phyloP scores from a whole-genome alignment of 495 filamentous ascomycete genomes.

The Eremomyces bilateralis region DNA sequence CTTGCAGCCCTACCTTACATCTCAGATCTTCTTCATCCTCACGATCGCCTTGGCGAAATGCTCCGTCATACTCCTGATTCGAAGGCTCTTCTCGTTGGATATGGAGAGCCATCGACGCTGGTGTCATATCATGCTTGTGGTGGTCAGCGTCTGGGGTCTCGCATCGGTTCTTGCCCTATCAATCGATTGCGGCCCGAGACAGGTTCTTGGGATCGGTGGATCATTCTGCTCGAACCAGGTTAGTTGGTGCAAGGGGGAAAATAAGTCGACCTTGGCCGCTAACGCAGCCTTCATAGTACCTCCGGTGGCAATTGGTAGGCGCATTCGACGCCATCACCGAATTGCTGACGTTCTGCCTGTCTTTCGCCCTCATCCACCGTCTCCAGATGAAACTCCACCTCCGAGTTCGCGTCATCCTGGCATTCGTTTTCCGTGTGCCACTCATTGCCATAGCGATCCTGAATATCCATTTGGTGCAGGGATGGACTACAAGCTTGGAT shows the following conservation, averaged over 20 bases:
- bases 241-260: too few relatives aligned
- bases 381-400: conserved; percentile 7
- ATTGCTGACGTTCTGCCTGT: conserved; percentile 5
- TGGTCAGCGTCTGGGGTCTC: conserved; percentile 6
- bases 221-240: conserved; percentile 7
- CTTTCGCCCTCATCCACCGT: conserved; percentile 5
- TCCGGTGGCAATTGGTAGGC: conserved; percentile 7
- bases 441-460: neutral
- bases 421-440: conserved; percentile 8
- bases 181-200: conserved; percentile 4
- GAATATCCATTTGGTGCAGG: too few relatives aligned
- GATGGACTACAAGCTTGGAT: too few relatives aligned
- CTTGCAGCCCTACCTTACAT: conserved; percentile 4
- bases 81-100: conserved; percentile 9
- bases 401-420: conserved; percentile 7
- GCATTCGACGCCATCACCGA: conserved; percentile 8
- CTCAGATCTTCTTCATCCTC: conserved; percentile 6
- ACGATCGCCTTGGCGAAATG: conserved; percentile 11
- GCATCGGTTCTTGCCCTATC: conserved; percentile 5
- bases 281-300: neutral
- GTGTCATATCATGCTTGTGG: conserved; percentile 9
- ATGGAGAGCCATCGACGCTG: conserved; percentile 2
- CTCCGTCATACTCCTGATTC: conserved; percentile 12
- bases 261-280: too few relatives aligned
- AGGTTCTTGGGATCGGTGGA: neutral